Percentiles rank a stretch among this genome's conserved stretches.
Evolutionary conservation across 805 yeast species (phyloP).

Genomic region (Lachancea meyersii): DNA sequence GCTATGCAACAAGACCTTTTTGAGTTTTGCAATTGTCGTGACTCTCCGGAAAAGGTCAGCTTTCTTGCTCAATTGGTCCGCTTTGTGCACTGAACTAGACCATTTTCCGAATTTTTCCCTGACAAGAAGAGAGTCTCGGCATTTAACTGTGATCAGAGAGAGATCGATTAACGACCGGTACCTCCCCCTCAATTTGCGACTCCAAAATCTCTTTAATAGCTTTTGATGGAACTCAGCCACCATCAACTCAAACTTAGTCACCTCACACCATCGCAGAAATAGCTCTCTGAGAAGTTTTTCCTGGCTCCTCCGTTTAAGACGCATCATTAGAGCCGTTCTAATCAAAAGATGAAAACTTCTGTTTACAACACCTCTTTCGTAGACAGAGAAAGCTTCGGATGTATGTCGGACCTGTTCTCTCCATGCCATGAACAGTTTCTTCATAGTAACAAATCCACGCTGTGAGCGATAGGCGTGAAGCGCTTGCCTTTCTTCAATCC

Average conservation of each 20-base stretch:
- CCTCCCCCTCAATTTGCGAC: constrained; percentile 2
- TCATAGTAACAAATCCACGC: not conserved
- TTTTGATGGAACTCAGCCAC: not conserved
- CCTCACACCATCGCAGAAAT: not conserved
- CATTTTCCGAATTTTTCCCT: constrained; percentile 2
- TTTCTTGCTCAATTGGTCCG: constrained; percentile 7
- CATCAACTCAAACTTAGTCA: not conserved
- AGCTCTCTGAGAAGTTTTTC: not conserved
- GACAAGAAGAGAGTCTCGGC: constrained; percentile 2
- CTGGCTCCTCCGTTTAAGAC: not conserved
- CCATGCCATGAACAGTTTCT: not conserved
- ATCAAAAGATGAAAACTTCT: not conserved
- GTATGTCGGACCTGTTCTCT: not conserved
- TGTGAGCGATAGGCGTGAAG: not conserved
- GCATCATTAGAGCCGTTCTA: not conserved
- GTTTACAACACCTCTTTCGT: not conserved
- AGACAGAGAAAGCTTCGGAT: not conserved
- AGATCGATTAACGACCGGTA: constrained; percentile 1
- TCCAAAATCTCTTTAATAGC: not conserved
- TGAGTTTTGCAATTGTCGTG: constrained; percentile 12
- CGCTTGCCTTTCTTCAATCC: constrained; percentile 13
- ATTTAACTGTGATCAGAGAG: constrained; percentile 1
- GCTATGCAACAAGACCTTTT: constrained; percentile 10
- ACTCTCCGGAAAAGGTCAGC: constrained; percentile 11
- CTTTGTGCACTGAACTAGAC: not conserved